Evolutionary conservation across 2,329 filamentous ascomycete species (phyloP), one percentile per base, ranked within the genome.

Genomic region (Colletotrichum plurivorum): DNA sequence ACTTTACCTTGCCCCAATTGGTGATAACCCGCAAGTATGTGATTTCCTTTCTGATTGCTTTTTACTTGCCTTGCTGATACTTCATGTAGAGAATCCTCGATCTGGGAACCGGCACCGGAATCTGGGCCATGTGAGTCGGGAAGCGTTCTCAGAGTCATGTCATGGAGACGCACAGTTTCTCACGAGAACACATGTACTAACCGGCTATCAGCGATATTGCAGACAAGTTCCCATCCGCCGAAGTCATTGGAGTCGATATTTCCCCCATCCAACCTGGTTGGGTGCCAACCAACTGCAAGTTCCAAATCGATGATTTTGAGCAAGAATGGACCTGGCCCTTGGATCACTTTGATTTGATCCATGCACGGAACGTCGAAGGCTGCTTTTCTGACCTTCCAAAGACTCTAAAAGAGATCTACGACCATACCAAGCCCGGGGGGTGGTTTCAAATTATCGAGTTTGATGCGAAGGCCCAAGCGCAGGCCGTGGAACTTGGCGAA

Each of bases 291-390:
- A 92, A 92, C 73, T 88, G 90, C 60, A 85, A 86, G 68, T 92
- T 92, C 65, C 84, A 90, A 64, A 84, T 92, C 46, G 89, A 92
- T 75, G 89, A 92, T 71, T 84, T 88, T 41, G 87, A 88, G 71
- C 82, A 78, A 15, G 78, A 81, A 3, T 84, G 81, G 81, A 88
- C 79, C 76, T 88, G 79, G 20, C 80, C 83, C 0, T 73, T 79
- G 0, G 74, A 84, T 63, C 76, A 83, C 54, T 89, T 90, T 71
- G 88, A 91, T 76, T 88, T 85, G 71, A 84, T 92, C 55, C 89
- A 91, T 74, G 83, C 85, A 2, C 85, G 87, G 20, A 80, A 85
- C 62, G 79, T 90, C 73, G 79, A 83, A 0, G 89, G 88, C 15
- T 83, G 83, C 49, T 83, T 90, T 58, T 77, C 81, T 0, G 86